Conservation (phyloP, 2,329 filamentous ascomycete species). For the Venturia pyrina region DNA sequence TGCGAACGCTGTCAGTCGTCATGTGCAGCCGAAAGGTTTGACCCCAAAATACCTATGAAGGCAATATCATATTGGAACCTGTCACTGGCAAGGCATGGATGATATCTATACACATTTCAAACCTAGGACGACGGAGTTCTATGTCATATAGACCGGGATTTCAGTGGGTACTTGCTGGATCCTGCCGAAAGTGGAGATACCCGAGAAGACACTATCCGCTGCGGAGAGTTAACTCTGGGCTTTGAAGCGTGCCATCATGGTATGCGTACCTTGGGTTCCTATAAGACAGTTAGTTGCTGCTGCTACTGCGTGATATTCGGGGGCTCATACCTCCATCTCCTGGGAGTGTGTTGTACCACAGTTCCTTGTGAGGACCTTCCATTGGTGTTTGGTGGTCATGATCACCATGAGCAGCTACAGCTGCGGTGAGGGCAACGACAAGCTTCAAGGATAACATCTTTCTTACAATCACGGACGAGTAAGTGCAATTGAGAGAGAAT, state of each 20-base stretch:
- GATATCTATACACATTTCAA: conserved; percentile 38
- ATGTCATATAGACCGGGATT: not conserved
- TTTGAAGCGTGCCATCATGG: not conserved
- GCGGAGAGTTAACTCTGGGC: not conserved
- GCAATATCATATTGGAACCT: conserved; percentile 73
- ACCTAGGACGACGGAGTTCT: conserved; percentile 6
- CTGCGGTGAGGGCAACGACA: conserved; percentile 35
- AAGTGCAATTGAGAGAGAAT: not conserved
- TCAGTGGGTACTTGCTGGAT: conserved; percentile 35
- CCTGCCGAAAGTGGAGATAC: conserved; percentile 76
- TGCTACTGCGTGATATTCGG: conserved; percentile 44
- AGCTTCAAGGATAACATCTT: conserved; percentile 5
- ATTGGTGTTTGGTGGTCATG: conserved; percentile 48
- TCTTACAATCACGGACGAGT: not conserved
- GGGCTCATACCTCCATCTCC: conserved; percentile 63
- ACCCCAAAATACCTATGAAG: conserved; percentile 55
- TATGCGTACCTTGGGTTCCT: conserved; percentile 3
- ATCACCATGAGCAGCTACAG: conserved; percentile 49
- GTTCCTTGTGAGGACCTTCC: conserved; percentile 57
- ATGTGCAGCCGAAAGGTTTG: not conserved
- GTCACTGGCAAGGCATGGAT: conserved; percentile 61
- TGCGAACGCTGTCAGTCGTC: conserved; percentile 21
- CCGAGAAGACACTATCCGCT: conserved; percentile 79
- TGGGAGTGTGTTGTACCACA: conserved; percentile 78
- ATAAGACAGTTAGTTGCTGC: not conserved